A percentile compares a stretch with the other conserved stretches of the same genome.
Evolutionary conservation across 164 flowering plant genomes (phyloP).

Genomic region (Piper betle): DNA sequence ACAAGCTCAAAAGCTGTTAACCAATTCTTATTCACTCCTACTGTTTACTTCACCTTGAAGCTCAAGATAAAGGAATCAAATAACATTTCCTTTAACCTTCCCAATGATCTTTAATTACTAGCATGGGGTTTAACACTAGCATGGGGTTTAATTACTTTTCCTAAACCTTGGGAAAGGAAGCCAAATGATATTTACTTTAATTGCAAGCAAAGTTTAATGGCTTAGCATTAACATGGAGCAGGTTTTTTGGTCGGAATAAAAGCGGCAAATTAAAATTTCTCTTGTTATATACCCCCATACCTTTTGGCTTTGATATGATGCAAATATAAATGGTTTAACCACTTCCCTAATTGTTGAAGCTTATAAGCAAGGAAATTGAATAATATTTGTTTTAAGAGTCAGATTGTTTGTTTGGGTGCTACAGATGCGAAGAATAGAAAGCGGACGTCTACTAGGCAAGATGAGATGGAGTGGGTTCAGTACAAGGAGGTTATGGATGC

Average conservation of each 20-base stretch:
- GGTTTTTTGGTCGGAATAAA: too few relatives aligned
- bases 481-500: constrained; percentile 11
- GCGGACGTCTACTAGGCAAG: constrained; percentile 12
- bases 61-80: background rate
- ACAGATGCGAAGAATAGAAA: constrained; percentile 15
- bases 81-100: background rate
- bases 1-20: too few relatives aligned
- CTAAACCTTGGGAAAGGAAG: too few relatives aligned
- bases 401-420: background rate
- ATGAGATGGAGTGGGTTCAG: constrained; percentile 12
- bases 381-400: background rate
- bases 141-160: too few relatives aligned
- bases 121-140: too few relatives aligned
- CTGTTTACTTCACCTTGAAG: background rate
- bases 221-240: too few relatives aligned
- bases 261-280: background rate
- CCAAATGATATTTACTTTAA: too few relatives aligned
- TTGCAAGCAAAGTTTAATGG: too few relatives aligned
- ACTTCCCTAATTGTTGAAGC: background rate
- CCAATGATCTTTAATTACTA: too few relatives aligned
- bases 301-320: background rate
- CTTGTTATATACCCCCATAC: background rate
- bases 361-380: background rate
- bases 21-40: background rate
- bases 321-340: background rate